Percentiles rank a stretch among this genome's conserved stretches.
Conservation (phyloP, 805 yeast species). For the Candida ulmi region DNA sequence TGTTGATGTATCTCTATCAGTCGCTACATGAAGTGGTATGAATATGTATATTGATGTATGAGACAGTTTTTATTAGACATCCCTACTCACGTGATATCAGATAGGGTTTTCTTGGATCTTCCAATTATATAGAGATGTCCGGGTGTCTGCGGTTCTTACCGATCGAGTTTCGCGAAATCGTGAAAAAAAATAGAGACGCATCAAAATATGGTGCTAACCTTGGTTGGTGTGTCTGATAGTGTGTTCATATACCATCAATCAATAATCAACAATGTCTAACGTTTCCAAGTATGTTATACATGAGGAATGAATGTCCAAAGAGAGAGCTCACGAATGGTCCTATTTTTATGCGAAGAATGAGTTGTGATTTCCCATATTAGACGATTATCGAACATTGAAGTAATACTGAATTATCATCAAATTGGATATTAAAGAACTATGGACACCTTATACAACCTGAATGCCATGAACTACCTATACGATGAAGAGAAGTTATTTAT, state of each 20-base stretch:
- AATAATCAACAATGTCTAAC: conserved; percentile 23
- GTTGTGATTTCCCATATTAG: no score
- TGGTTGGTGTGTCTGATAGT: background rate
- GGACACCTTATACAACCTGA: no score
- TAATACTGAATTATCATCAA: no score
- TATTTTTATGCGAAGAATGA: background rate
- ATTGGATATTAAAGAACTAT: no score
- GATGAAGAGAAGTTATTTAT: no score
- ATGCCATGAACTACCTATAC: no score
- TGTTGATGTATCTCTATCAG: no score
- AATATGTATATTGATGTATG: no score
- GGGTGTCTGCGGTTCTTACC: background rate
- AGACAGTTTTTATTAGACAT: background rate
- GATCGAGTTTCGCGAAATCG: no score
- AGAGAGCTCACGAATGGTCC: background rate
- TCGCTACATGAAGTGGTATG: no score
- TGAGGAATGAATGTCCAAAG: background rate
- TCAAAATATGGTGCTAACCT: background rate
- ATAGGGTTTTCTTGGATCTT: background rate
- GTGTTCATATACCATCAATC: conserved; percentile 1
- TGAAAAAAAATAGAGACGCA: conserved; percentile 2
- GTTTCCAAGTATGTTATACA: conserved; percentile 24
- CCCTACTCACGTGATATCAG: background rate
- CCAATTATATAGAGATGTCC: background rate
- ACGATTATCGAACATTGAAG: no score